These are phyloP conservation scores for Phialocephala sp. DNA, from an alignment of 2,329 filamentous ascomycete species.

Conservation along the genomic window DNA sequence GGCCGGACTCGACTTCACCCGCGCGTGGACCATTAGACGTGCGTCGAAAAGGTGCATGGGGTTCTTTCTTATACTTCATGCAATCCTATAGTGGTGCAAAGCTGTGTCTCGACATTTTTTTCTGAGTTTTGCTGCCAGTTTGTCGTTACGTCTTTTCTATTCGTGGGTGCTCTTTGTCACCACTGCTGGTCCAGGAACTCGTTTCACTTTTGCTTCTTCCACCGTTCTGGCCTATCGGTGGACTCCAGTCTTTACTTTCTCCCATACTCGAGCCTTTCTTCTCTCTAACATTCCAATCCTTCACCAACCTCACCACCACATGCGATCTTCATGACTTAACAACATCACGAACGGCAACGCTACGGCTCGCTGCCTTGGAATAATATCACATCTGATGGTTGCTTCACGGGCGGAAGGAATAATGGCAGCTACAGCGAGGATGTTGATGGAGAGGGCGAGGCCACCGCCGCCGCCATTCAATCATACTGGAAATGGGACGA, in stretches of 20 bases:
- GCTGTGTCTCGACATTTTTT: constrained; percentile 37
- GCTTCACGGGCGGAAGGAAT: constrained; percentile 23
- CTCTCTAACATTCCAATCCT: constrained; percentile 25
- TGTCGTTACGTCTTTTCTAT: constrained; percentile 37
- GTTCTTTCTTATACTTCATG: constrained; percentile 43
- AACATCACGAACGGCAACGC: constrained; percentile 37
- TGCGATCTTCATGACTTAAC: constrained; percentile 43
- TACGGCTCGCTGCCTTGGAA: constrained; percentile 40
- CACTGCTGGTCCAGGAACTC: constrained; percentile 44
- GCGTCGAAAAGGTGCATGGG: constrained; percentile 32
- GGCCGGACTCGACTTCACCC: constrained; percentile 34
- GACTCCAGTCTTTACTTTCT: constrained; percentile 34
- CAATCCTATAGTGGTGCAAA: constrained; percentile 35
- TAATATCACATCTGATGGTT: constrained; percentile 28
- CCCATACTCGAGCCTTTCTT: constrained; percentile 29
- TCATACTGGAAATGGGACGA: constrained; percentile 18
- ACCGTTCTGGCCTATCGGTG: constrained; percentile 40
- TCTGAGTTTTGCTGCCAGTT: constrained; percentile 36
- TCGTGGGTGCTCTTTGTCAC: constrained; percentile 37
- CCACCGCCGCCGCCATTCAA: constrained; percentile 7
- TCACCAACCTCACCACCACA: constrained; percentile 27
- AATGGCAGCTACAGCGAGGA: constrained; percentile 35
- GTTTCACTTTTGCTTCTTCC: constrained; percentile 39
- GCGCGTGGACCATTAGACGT: constrained; percentile 38
- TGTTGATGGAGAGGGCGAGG: constrained; percentile 34